A percentile compares a stretch with the other conserved stretches of the same genome.
Conservation (phyloP, 2,329 filamentous ascomycete genomes). For the Talaromyces sp. region DNA sequence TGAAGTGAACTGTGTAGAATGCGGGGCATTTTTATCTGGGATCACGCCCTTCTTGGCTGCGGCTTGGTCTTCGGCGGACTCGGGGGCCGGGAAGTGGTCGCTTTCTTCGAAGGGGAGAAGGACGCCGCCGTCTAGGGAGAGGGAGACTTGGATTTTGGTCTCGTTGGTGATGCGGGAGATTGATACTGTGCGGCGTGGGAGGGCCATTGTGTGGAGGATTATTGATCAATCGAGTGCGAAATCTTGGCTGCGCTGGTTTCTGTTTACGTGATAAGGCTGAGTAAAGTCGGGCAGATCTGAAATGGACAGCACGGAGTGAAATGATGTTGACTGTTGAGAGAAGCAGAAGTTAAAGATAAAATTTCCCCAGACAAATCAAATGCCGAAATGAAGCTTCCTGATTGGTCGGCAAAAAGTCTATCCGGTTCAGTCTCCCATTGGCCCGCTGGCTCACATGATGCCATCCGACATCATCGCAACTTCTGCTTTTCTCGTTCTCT, state of each 20-base stretch:
- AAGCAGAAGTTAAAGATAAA: background rate
- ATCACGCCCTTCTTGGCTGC: slow-evolving; percentile 42
- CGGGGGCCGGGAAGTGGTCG: slow-evolving; percentile 57
- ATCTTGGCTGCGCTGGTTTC: background rate
- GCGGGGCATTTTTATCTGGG: slow-evolving; percentile 49
- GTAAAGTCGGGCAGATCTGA: accelerated
- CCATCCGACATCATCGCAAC: background rate
- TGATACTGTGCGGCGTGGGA: slow-evolving; percentile 59
- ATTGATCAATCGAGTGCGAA: background rate
- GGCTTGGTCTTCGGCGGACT: slow-evolving; percentile 50
- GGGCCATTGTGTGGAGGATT: background rate
- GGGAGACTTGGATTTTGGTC: slow-evolving; percentile 88
- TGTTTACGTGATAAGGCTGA: background rate
- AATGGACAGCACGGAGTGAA: background rate
- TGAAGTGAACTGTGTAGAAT: slow-evolving; percentile 78
- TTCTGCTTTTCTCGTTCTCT: background rate
- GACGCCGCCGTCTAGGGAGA: slow-evolving; percentile 87
- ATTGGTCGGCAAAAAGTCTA: background rate
- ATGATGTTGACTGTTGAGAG: background rate
- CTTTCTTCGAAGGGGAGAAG: slow-evolving; percentile 40
- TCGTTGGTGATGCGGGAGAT: slow-evolving; percentile 92
- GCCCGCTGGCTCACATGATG: background rate
- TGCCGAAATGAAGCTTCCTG: slow-evolving; percentile 2
- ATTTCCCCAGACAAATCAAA: background rate
- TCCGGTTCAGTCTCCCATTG: slow-evolving; percentile 2